A percentile compares a stretch with the other conserved stretches of the same genome.
phyloP scores from a whole-genome alignment of 768 basidiomycete genomes.

The Macrolepiota dolichaula region DNA sequence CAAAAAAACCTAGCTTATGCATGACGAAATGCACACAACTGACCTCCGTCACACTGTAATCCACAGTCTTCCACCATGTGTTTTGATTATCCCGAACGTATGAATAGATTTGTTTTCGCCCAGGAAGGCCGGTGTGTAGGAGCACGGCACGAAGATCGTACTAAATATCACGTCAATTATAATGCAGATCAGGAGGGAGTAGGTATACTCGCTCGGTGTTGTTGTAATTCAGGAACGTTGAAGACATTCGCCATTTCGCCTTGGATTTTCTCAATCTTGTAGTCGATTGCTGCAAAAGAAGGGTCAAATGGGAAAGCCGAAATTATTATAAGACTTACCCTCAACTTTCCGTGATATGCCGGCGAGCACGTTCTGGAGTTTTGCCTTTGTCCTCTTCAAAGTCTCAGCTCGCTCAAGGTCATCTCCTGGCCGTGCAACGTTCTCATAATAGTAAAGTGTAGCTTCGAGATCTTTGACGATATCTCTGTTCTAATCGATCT shows the following conservation, averaged over 20 bases:
- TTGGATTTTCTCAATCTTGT: slow-evolving; percentile 41
- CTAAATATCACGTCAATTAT: slow-evolving; percentile 29
- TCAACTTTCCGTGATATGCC: slow-evolving; percentile 51
- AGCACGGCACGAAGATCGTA: slow-evolving; percentile 81
- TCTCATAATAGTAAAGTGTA: slow-evolving; percentile 68
- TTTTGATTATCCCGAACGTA: slow-evolving; percentile 64
- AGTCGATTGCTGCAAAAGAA: slow-evolving; percentile 46
- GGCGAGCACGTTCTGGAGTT: slow-evolving; percentile 50
- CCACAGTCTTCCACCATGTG: slow-evolving; percentile 80
- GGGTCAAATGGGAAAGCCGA: background rate
- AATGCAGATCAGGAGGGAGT: background rate
- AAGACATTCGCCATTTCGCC: slow-evolving; percentile 43
- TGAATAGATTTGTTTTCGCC: slow-evolving; percentile 74
- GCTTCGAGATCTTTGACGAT: slow-evolving; percentile 58
- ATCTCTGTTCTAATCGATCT: slow-evolving; percentile 50
- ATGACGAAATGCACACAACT: background rate
- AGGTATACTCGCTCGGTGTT: slow-evolving; percentile 46
- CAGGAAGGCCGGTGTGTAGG: slow-evolving; percentile 74
- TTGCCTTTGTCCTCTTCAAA: slow-evolving; percentile 41
- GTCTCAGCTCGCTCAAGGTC: slow-evolving; percentile 42
- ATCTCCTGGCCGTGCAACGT: slow-evolving; percentile 49
- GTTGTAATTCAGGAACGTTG: slow-evolving; percentile 63
- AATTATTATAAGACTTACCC: slow-evolving; percentile 32
- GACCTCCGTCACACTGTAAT: slow-evolving; percentile 66
- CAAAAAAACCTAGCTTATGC: background rate